Evolutionary conservation across 2,329 filamentous ascomycete species (phyloP).

Genomic region (Dryadomyces quercus-mongolicae): DNA sequence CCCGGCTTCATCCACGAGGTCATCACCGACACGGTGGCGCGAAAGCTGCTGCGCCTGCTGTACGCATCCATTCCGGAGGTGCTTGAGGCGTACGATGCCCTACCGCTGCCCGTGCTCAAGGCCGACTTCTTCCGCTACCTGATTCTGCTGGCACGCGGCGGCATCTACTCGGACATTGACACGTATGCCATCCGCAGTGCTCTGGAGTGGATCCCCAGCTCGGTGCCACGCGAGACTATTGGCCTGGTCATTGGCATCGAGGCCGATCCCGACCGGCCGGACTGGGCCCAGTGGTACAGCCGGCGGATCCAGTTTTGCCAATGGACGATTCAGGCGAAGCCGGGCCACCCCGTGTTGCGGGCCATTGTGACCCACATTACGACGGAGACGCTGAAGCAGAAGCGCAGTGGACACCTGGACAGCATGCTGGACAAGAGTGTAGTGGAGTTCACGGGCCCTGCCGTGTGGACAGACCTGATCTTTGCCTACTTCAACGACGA

Average conservation of each 20-base stretch:
- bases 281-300: conserved; percentile 95
- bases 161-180: conserved; percentile 83
- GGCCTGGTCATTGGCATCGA: conserved; percentile 92
- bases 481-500: conserved; percentile 91
- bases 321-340: conserved; percentile 96
- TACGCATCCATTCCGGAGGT: conserved; percentile 76
- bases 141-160: conserved; percentile 48
- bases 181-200: conserved; percentile 76
- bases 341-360: conserved; percentile 81
- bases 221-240: conserved; percentile 64
- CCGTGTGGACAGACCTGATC: conserved; percentile 83
- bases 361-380: conserved; percentile 83
- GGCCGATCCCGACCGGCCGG: conserved; percentile 81
- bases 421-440: conserved; percentile 56
- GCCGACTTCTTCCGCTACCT: conserved; percentile 72
- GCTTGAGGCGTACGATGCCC: conserved; percentile 59
- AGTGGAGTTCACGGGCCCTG: conserved; percentile 89
- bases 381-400: conserved; percentile 62
- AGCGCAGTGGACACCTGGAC: conserved; percentile 52
- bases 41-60: conserved; percentile 70
- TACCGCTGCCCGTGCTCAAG: conserved; percentile 65
- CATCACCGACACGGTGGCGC: conserved; percentile 79
- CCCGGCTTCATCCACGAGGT: conserved; percentile 93
- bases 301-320: conserved; percentile 96
- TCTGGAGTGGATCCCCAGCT: conserved; percentile 72